Percentiles rank a stretch among this genome's conserved stretches.
Conservation (phyloP, 2,329 filamentous ascomycete genomes). For the Chrysosporium keratinophilum region DNA sequence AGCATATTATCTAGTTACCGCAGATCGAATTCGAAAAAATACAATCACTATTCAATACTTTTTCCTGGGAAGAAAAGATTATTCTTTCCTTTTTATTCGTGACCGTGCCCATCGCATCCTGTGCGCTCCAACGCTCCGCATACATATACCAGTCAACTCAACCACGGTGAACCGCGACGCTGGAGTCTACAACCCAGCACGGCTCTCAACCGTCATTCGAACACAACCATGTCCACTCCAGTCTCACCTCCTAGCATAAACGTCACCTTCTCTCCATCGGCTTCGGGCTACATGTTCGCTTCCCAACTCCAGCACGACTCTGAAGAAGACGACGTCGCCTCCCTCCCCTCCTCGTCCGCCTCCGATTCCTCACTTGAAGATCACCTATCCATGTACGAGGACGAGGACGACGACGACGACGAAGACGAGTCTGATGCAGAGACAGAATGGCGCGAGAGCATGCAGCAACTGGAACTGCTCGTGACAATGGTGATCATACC, state of each 20-base stretch:
- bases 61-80: too few relatives aligned
- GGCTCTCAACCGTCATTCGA: background rate
- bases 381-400: constrained; percentile 44
- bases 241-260: constrained; percentile 23
- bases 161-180: too few relatives aligned
- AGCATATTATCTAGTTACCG: too few relatives aligned
- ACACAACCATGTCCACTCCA: constrained; percentile 24
- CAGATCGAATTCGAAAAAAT: too few relatives aligned
- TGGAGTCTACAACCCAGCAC: background rate
- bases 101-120: background rate
- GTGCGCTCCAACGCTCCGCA: too few relatives aligned
- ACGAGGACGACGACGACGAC: constrained; percentile 33
- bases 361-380: constrained; percentile 41
- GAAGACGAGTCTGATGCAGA: constrained; percentile 68
- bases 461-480: constrained; percentile 87
- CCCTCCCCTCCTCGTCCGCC: constrained; percentile 32
- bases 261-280: constrained; percentile 25
- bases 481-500: constrained; percentile 91
- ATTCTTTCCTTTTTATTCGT: too few relatives aligned
- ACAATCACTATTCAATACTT: too few relatives aligned
- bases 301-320: constrained; percentile 24
- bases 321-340: constrained; percentile 34
- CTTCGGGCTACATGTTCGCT: constrained; percentile 33
- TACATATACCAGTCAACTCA: too few relatives aligned
- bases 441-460: constrained; percentile 83